phyloP scores from a whole-genome alignment of 2,329 filamentous ascomycete species.

The Pseudogymnoascus sp. region DNA sequence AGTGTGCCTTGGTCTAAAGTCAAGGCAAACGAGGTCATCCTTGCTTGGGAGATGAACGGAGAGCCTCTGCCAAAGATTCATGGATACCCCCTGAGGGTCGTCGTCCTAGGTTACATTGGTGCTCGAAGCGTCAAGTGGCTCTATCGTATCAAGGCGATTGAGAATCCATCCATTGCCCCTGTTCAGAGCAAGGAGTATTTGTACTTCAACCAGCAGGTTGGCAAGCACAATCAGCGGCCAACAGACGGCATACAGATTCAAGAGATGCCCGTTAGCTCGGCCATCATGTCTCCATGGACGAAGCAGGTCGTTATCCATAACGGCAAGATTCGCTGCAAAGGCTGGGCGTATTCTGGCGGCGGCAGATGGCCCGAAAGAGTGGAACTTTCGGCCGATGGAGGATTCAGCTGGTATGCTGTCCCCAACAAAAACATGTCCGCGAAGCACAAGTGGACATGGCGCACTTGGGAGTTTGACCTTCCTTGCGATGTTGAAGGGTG shows the following conservation, averaged over 20 bases:
- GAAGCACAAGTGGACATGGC: slow-evolving; percentile 58
- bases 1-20: slow-evolving; percentile 62
- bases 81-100: slow-evolving; percentile 54
- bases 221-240: slow-evolving; percentile 62
- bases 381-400: slow-evolving; percentile 57
- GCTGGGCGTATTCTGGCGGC: slow-evolving; percentile 63
- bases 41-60: slow-evolving; percentile 63
- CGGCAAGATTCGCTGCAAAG: slow-evolving; percentile 36
- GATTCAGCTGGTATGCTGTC: slow-evolving; percentile 57
- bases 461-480: slow-evolving; percentile 55
- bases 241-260: slow-evolving; percentile 62
- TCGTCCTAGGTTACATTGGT: slow-evolving; percentile 59
- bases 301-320: slow-evolving; percentile 23
- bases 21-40: slow-evolving; percentile 55
- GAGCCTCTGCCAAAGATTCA: slow-evolving; percentile 55
- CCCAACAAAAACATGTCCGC: slow-evolving; percentile 51
- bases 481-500: slow-evolving; percentile 56
- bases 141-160: slow-evolving; percentile 53
- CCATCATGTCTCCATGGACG: slow-evolving; percentile 53
- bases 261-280: slow-evolving; percentile 60
- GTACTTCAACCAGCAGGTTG: slow-evolving; percentile 60
- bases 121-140: slow-evolving; percentile 65
- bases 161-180: slow-evolving; percentile 46
- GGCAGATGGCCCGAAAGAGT: slow-evolving; percentile 60
- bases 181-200: slow-evolving; percentile 59